A percentile compares a stretch with the other conserved stretches of the same genome.
Evolutionary conservation across 345 rosid species (phyloP).

Genomic region (Rhodamnia rubescens): DNA sequence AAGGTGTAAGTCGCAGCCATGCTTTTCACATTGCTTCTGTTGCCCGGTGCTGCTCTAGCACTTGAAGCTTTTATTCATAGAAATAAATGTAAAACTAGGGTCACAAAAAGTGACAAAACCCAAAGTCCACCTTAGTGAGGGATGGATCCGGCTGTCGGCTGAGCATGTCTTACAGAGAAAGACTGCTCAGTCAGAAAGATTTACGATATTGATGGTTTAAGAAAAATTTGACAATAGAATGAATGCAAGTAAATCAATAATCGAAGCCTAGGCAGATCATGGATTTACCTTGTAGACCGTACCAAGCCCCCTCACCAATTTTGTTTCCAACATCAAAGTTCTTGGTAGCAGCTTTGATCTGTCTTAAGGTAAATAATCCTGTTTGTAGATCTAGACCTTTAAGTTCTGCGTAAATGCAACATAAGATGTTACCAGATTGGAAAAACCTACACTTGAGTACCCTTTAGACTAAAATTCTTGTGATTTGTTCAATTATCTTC

Average conservation of each 20-base stretch:
- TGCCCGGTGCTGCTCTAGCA: background rate
- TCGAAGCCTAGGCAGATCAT: background rate
- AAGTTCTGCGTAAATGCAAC: conserved; percentile 34
- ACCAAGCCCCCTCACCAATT: conserved; percentile 80
- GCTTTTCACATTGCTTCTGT: background rate
- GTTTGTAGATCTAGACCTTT: conserved; percentile 55
- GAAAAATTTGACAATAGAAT: background rate
- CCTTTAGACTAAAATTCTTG: background rate
- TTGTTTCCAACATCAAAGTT: conserved; percentile 47
- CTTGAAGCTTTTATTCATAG: background rate
- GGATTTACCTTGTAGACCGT: conserved; percentile 50
- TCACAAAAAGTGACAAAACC: background rate
- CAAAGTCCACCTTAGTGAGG: background rate
- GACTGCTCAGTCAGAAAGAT: background rate
- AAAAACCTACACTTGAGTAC: background rate
- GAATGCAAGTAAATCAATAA: background rate
- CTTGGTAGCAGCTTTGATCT: conserved; percentile 60
- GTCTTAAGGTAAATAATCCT: conserved; percentile 48
- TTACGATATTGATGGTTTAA: background rate
- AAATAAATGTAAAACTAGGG: background rate
- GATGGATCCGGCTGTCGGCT: background rate
- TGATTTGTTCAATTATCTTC: background rate
- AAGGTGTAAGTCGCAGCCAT: background rate
- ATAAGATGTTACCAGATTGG: conserved; percentile 2
- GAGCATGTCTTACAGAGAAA: background rate